phyloP scores from a whole-genome alignment of 345 rosid species.

The Hibiscus syriacus region DNA sequence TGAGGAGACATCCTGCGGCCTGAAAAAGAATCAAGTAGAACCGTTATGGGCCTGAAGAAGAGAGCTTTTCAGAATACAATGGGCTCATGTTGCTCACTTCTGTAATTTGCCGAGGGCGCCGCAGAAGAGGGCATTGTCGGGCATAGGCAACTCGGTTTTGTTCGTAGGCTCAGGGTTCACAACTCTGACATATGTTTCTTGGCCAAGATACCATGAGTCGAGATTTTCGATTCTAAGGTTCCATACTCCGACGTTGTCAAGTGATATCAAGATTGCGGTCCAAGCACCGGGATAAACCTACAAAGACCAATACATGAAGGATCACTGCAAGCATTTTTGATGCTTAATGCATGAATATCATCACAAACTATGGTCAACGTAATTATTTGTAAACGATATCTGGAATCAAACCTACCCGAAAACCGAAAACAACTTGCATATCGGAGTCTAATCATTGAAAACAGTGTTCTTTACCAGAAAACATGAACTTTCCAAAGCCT shows the following conservation, averaged over 20 bases:
- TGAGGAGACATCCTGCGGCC: slow-evolving; percentile 66
- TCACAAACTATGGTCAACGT: neutral
- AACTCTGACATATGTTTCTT: slow-evolving; percentile 87
- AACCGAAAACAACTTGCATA: no score
- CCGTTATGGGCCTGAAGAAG: slow-evolving; percentile 1
- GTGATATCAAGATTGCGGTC: slow-evolving; percentile 86
- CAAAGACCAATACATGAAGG: neutral
- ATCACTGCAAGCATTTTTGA: neutral
- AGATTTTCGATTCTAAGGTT: slow-evolving; percentile 93
- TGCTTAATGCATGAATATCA: neutral
- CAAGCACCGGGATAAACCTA: slow-evolving; percentile 98
- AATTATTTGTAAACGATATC: neutral
- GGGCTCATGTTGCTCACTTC: slow-evolving; percentile 37
- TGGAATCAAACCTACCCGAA: no score
- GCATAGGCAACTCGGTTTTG: slow-evolving; percentile 80
- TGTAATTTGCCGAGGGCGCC: slow-evolving; percentile 73
- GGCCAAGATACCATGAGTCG: slow-evolving; percentile 97
- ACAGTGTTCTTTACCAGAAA: neutral
- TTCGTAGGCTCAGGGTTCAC: slow-evolving; percentile 86
- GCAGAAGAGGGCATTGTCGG: slow-evolving; percentile 84
- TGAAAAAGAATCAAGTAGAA: slow-evolving; percentile 20
- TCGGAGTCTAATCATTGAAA: neutral
- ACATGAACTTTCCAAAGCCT: neutral
- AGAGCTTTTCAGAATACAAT: neutral
- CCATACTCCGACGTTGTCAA: slow-evolving; percentile 98